Conservation (phyloP, 331 rosid species). For the Telfairia occidentalis region DNA sequence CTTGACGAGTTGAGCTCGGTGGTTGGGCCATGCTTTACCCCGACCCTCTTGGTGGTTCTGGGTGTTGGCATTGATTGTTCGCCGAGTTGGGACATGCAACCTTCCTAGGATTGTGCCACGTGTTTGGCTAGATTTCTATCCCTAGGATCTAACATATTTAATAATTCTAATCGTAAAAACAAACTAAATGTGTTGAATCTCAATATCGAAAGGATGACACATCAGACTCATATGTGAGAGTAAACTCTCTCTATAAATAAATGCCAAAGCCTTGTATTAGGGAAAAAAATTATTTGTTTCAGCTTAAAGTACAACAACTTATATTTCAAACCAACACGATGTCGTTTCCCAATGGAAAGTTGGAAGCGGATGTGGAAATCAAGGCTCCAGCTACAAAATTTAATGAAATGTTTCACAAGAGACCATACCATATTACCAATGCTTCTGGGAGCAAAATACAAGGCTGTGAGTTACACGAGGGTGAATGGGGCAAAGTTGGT, state of each 20-base stretch:
- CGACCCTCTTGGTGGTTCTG: too few relatives aligned
- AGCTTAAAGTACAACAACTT: not conserved
- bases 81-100: too few relatives aligned
- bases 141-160: too few relatives aligned
- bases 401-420: slow-evolving; percentile 16
- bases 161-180: too few relatives aligned
- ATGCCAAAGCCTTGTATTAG: not conserved
- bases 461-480: slow-evolving; percentile 23
- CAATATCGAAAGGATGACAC: too few relatives aligned
- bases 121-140: too few relatives aligned
- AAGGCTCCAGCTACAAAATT: slow-evolving; percentile 23
- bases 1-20: too few relatives aligned
- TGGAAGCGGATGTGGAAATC: slow-evolving; percentile 28
- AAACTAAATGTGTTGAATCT: too few relatives aligned
- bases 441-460: slow-evolving; percentile 14
- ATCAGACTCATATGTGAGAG: not conserved
- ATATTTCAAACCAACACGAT: not conserved
- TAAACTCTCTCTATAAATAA: not conserved
- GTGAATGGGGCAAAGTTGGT: slow-evolving; percentile 35
- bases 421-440: slow-evolving; percentile 32
- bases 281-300: not conserved
- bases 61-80: too few relatives aligned
- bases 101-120: too few relatives aligned
- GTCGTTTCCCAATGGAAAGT: slow-evolving; percentile 13
- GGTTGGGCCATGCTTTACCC: too few relatives aligned